phyloP scores from a whole-genome alignment of 2,329 filamentous ascomycete species.

The Venturia nashicola region DNA sequence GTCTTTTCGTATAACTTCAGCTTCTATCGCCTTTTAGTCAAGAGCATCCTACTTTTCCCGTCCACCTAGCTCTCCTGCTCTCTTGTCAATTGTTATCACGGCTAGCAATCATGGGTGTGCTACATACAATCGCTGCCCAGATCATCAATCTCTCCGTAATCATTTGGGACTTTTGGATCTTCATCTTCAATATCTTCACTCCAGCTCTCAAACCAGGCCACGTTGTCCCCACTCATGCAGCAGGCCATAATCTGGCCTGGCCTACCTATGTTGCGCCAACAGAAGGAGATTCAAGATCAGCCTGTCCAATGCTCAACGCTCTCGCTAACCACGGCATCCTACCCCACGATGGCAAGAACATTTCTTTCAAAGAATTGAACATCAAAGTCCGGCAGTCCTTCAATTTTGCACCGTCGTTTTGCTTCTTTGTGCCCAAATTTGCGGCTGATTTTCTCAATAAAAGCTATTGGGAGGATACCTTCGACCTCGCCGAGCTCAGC shows the following conservation, averaged over 20 bases:
- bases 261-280: conserved; percentile 25
- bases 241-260: conserved; percentile 25
- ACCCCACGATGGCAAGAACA: conserved; percentile 20
- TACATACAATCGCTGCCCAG: conserved; percentile 15
- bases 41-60: not conserved
- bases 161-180: conserved; percentile 26
- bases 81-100: not conserved
- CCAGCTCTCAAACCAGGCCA: conserved; percentile 23
- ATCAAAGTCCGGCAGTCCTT: conserved; percentile 16
- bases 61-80: not conserved
- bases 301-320: conserved; percentile 22
- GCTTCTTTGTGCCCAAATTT: conserved; percentile 18
- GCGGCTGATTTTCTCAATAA: conserved; percentile 13
- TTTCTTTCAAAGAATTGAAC: conserved; percentile 19
- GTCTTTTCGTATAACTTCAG: not conserved
- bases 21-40: not conserved
- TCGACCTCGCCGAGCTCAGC: conserved; percentile 19
- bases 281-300: conserved; percentile 14
- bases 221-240: conserved; percentile 22
- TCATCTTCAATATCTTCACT: conserved; percentile 25
- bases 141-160: conserved; percentile 26
- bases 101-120: conserved; percentile 11
- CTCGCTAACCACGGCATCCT: conserved; percentile 24
- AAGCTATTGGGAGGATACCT: conserved; percentile 7
- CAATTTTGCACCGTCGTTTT: conserved; percentile 20